Evolutionary conservation across 164 flowering plant genomes (phyloP), one percentile per base, ranked within the genome.

Genomic region (Liquidambar formosana): DNA sequence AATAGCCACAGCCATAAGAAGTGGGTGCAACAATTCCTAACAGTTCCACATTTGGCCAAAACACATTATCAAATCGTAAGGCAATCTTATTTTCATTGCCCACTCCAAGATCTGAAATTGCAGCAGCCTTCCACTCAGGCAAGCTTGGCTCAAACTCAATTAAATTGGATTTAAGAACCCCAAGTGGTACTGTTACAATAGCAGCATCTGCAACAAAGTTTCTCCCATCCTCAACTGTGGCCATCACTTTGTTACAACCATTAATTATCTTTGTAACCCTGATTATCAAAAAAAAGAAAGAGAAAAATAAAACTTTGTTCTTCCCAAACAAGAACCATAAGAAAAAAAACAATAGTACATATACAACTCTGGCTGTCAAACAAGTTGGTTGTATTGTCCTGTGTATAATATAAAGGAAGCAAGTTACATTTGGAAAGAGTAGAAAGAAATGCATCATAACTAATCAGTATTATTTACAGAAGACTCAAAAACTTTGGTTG

Each of bases 51-150:
- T 92, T 86, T 22, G 98, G 97, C 98, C 97, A 94, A 75, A 94
- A 94, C 12, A 86, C 93, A 10, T 73, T 72, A 62, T 86, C 85
- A 76, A 90, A 91, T 65, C 60, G 78, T 52, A 94, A 65, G 21
- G 98, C 97, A 72, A 91, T 88, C 87, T 94, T 94, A 61, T 91
- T 94, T 74, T 94, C 98, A 71, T 79, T 87, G 63, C 98, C 97
- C 27, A 94, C 82, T 56, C 96, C 98, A 61, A 94, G 74, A 76
- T 88, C 96, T 68, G 92, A 78, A 68, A 94, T 89, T 43, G 97
- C 96, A 73, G 82, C 59, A 27, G 71, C 75, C 79, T 94, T 94
- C 98, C 97, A 90, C 38, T 88, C 77, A 0, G 96, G 98, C 64
- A 94, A 75, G 66, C 79, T 81, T 8, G 98, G 97, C 73, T 85